Evolutionary conservation across 23 red algal species (phyloP), one percentile per base, ranked within the genome.

Genomic region (Gracilaria gracilis): DNA sequence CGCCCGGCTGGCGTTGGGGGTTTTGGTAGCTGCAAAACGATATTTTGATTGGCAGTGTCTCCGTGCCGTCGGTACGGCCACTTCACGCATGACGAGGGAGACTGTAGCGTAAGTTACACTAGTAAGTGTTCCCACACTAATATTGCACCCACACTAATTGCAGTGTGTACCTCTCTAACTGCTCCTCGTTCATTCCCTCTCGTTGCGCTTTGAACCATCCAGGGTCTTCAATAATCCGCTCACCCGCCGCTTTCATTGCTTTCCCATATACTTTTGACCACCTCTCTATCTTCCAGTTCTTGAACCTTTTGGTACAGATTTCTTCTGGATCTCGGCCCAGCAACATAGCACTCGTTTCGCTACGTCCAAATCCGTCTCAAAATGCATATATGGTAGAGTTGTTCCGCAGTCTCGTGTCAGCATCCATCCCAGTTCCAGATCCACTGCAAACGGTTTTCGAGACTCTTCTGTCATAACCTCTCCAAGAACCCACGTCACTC

Each of bases 371-470:
- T 62, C 51, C 17, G 62, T 67, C 25, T 67, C 62, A 35, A 67
- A 67, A 13, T 33, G 33, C 6, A 11, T 9, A 35, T 67, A 3
- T 36, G 62, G 62, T 13, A 67, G 62, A 3, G 62, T 67, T 36
- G 11, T 67, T 67, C 74, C 74, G 48, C 49, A 79, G 24, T 79
- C 36, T 50, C 40, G 9, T 38, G 37, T 79, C 11, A 79, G 48
- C 74, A 79, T 79, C 74, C 74, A 79, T 29, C 40, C 39, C 37
- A 27, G 39, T 1, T 79, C 74, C 6, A 79, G 13, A 35, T 79
- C 74, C 14, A 50, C 39, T 16, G 74, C 74, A 9, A 79, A 31
- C 13, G 39, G 48, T 49, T 79, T 48, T 1, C n/a, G 24, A 38
- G 49, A 79, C 17, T 27, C 27, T 54, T 28, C 20, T n/a, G 74